Base-by-base conservation (phyloP, 768 basidiomycete species). In the Neoboletus magnificus region DNA sequence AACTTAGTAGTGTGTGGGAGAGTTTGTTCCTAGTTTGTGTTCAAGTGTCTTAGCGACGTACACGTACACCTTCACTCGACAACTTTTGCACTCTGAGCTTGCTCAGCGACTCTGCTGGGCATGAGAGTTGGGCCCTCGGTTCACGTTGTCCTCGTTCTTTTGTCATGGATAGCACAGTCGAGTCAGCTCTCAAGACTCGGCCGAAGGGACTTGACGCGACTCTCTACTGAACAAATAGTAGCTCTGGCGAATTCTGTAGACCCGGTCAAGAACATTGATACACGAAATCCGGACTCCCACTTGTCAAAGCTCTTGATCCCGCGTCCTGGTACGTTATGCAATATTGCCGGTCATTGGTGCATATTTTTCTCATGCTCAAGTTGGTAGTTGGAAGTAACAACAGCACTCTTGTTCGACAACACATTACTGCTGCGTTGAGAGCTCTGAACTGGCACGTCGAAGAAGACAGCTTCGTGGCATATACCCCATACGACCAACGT, bases 241-340 rank as follows among this genome's bases (percentile, higher is more conserved):
- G 66, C 76, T 29, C 74, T 91, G 37, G 74, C 82, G 23, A 73
- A 77, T 18, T 71, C 76, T n/a, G 78, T 77, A 9, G 87, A 93
- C 70, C 86, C 87, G 35, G 67, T 82, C 33, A 82, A 79, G 67
- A 86, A 83, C 62, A 64, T 95, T 53, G 85, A 94, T 70, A 81
- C 82, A 10, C 67, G 71, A 27, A 79, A 87, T 62, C 82, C 87
- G 0, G 62, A 74, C 23, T 91, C 89, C 2, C 89, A 93, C 71
- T 67, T 99, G 40, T 88, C 89, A 2, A 86, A 83, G 67, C 83
- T 98, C 16, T 75, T 98, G 47, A 90, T 98, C 57, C 96, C 96
- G 22, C 79, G 96, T 61, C 74, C 85, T 49, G 79, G 91, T 89
- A 75, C 64, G 84, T 79, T 36, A 3, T 46, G 12, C 59, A 33